Percentiles rank a stretch among this genome's conserved stretches.
phyloP scores from a whole-genome alignment of 2,329 filamentous ascomycete species.

The Chaetothyriales sp. region DNA sequence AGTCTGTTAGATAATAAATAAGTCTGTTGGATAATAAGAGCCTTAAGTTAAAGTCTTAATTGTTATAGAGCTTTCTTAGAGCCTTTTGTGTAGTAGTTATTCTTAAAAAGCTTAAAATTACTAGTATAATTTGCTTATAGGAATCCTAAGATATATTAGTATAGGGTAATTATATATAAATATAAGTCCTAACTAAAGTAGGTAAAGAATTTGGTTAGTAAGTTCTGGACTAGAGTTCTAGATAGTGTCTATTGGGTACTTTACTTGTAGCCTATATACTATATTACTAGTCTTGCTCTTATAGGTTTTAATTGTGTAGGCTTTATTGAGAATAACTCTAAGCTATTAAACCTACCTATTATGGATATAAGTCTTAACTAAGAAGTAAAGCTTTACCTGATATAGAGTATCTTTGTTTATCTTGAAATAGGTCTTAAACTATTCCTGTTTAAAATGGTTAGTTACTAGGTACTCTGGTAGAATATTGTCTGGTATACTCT shows the following conservation, averaged over 20 bases:
- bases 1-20: no score
- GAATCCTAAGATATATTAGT: slow-evolving; percentile 19
- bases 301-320: slow-evolving; percentile 26
- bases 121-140: slow-evolving; percentile 22
- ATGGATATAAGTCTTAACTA: neutral
- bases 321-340: slow-evolving; percentile 30
- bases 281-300: slow-evolving; percentile 24
- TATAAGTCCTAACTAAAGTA: slow-evolving; percentile 13
- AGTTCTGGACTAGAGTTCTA: slow-evolving; percentile 29
- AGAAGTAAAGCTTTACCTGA: neutral
- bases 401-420: slow-evolving; percentile 23
- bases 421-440: slow-evolving; percentile 18
- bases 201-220: slow-evolving; percentile 26
- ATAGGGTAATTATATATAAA: neutral
- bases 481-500: slow-evolving; percentile 22
- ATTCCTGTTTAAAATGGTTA: slow-evolving; percentile 15
- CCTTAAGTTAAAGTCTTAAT: slow-evolving; percentile 21
- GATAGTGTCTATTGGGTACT: slow-evolving; percentile 28
- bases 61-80: slow-evolving; percentile 12
- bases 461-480: slow-evolving; percentile 10
- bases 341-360: slow-evolving; percentile 20
- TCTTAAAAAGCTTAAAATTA: slow-evolving; percentile 17
- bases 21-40: slow-evolving; percentile 44
- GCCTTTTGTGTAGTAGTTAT: slow-evolving; percentile 18
- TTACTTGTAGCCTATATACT: slow-evolving; percentile 23